phyloP scores from a whole-genome alignment of 176 grass and related monocot genomes.

The Lolium perenne region DNA sequence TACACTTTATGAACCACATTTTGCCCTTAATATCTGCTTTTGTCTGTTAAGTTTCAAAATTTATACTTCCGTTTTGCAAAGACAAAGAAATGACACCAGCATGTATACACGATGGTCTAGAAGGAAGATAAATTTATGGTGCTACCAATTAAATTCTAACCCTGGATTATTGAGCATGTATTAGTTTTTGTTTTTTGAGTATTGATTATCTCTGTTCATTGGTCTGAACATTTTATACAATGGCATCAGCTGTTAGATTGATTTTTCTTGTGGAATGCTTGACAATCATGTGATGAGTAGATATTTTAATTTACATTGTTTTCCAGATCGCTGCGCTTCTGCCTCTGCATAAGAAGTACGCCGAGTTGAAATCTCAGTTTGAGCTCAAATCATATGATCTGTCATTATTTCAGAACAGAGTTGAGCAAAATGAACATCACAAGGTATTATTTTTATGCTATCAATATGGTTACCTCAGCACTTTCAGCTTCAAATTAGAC shows the following conservation, averaged over 20 bases:
- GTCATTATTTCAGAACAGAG: slow-evolving; percentile 89
- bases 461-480: slow-evolving; percentile 23
- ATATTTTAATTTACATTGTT: slow-evolving; percentile 37
- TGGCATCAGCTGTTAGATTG: slow-evolving; percentile 16
- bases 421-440: slow-evolving; percentile 97
- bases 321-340: slow-evolving; percentile 71
- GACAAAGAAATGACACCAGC: slow-evolving; percentile 15
- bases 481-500: slow-evolving; percentile 26
- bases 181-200: slow-evolving; percentile 18
- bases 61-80: slow-evolving; percentile 6
- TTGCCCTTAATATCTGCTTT: neutral
- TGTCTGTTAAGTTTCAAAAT: slow-evolving; percentile 20
- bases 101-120: neutral
- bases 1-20: slow-evolving; percentile 12
- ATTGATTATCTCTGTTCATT: slow-evolving; percentile 17
- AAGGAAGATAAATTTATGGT: slow-evolving; percentile 7
- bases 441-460: slow-evolving; percentile 62
- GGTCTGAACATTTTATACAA: slow-evolving; percentile 10
- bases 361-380: slow-evolving; percentile 78
- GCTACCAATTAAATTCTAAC: slow-evolving; percentile 11
- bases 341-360: slow-evolving; percentile 70
- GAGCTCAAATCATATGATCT: slow-evolving; percentile 97
- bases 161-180: neutral
- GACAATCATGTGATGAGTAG: neutral
- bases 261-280: slow-evolving; percentile 1